phyloP scores from a whole-genome alignment of 192 early-diverging fungal species.

The Lunasporangiospora selenospora region DNA sequence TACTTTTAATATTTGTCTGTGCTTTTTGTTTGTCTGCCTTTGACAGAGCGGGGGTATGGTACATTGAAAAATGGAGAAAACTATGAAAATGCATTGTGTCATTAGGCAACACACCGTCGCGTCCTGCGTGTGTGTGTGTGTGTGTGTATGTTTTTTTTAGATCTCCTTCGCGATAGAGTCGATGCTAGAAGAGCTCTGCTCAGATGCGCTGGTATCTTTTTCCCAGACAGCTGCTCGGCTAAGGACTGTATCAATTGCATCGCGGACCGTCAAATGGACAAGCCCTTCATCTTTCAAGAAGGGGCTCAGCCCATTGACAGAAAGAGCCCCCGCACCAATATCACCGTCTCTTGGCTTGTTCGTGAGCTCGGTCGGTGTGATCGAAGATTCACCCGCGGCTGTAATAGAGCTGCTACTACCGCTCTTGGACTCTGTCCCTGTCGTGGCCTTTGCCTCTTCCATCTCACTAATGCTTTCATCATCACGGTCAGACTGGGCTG shows the following conservation, averaged over 20 bases:
- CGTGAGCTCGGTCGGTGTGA: neutral
- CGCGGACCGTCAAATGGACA: slow-evolving; percentile 45
- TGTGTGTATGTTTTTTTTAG: no score
- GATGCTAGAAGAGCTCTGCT: no score
- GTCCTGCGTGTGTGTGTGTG: no score
- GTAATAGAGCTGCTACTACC: neutral
- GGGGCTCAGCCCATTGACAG: slow-evolving; percentile 21
- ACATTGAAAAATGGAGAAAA: no score
- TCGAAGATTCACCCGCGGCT: no score
- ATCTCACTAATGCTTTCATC: neutral
- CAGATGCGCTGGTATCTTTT: no score
- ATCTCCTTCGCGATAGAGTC: no score
- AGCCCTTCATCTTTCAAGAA: slow-evolving; percentile 46
- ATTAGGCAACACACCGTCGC: no score
- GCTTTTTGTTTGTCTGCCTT: no score
- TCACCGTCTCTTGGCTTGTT: slow-evolving; percentile 14
- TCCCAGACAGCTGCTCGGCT: slow-evolving; percentile 9
- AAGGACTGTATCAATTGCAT: slow-evolving; percentile 34
- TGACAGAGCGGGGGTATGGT: no score
- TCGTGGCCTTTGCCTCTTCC: neutral
- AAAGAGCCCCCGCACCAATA: slow-evolving; percentile 18
- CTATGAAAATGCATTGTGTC: no score
- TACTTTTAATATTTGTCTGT: no score
- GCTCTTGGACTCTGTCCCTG: neutral
- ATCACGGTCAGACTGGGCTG: neutral